These are phyloP conservation scores for Pugionium dolabratum DNA, from an alignment of 345 rosid species.

Conservation along the genomic window DNA sequence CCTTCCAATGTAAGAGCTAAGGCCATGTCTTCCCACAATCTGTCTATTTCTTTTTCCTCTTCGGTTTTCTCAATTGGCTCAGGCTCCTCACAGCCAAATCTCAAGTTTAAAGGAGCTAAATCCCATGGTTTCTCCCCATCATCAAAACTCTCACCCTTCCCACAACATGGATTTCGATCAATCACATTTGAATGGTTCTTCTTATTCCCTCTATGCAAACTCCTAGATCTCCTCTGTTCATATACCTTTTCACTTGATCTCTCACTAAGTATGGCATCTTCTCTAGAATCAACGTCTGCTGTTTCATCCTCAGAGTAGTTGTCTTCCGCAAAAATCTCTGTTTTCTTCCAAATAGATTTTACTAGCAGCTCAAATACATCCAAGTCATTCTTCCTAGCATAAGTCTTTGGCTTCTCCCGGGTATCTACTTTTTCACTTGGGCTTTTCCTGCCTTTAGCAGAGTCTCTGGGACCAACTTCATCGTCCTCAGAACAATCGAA, in stretches of 20 bases:
- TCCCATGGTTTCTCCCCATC: background rate
- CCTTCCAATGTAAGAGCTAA: slow-evolving; percentile 39
- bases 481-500: slow-evolving; percentile 36
- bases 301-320: slow-evolving; percentile 2
- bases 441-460: slow-evolving; percentile 13
- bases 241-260: slow-evolving; percentile 9
- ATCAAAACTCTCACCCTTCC: background rate
- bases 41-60: slow-evolving; percentile 47
- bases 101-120: slow-evolving; percentile 43
- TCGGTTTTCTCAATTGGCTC: slow-evolving; percentile 48
- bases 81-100: slow-evolving; percentile 49
- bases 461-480: slow-evolving; percentile 14
- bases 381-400: slow-evolving; percentile 3
- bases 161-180: background rate
- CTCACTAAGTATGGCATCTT: slow-evolving; percentile 20
- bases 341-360: slow-evolving; percentile 32
- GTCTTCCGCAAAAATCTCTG: slow-evolving; percentile 11
- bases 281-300: slow-evolving; percentile 11
- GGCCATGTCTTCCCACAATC: slow-evolving; percentile 62
- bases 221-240: slow-evolving; percentile 27
- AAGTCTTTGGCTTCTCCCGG: background rate
- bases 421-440: background rate
- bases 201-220: slow-evolving; percentile 18
- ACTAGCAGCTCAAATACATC: slow-evolving; percentile 22
- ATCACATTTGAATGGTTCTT: background rate